A percentile compares a stretch with the other conserved stretches of the same genome.
These are phyloP conservation scores for Haplosporangium sp. DNA, from an alignment of 371 early-diverging fungal genomes.

Conservation along the genomic window DNA sequence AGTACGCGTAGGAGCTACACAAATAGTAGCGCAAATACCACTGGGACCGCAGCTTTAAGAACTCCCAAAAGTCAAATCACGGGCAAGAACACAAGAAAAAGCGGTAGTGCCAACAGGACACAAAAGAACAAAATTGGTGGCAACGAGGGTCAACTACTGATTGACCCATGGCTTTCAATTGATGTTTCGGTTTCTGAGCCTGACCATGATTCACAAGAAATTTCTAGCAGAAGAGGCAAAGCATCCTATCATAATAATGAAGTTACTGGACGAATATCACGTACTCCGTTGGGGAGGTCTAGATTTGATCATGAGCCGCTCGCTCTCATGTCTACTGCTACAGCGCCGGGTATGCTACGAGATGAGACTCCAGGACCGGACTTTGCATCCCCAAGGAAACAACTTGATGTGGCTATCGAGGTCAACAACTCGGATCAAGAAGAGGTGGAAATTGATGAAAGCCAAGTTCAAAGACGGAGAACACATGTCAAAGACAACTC, in stretches of 20 bases:
- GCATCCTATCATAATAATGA: background rate
- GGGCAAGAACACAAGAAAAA: background rate
- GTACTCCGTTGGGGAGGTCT: conserved; percentile 4
- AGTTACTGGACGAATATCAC: background rate
- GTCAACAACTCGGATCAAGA: conserved; percentile 33
- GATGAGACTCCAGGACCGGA: conserved; percentile 15
- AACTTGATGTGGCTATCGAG: conserved; percentile 5
- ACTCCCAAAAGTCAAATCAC: background rate
- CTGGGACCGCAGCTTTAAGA: background rate
- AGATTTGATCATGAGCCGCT: conserved; percentile 34
- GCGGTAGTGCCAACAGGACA: background rate
- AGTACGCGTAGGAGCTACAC: background rate
- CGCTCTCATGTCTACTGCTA: conserved; percentile 28
- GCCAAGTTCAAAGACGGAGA: conserved; percentile 1
- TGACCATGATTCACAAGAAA: conserved; percentile 3
- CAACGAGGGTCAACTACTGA: conserved; percentile 32
- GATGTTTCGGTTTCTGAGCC: background rate
- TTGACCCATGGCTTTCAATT: conserved; percentile 42
- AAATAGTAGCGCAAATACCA: background rate
- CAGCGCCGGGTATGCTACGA: conserved; percentile 11
- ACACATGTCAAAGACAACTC: background rate
- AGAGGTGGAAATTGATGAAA: conserved; percentile 14
- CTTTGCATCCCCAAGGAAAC: conserved; percentile 23
- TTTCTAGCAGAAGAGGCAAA: background rate
- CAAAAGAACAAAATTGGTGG: conserved; percentile 27